Base-by-base conservation (phyloP, 176 grass and related monocot species). In the Oryza coarctata region DNA sequence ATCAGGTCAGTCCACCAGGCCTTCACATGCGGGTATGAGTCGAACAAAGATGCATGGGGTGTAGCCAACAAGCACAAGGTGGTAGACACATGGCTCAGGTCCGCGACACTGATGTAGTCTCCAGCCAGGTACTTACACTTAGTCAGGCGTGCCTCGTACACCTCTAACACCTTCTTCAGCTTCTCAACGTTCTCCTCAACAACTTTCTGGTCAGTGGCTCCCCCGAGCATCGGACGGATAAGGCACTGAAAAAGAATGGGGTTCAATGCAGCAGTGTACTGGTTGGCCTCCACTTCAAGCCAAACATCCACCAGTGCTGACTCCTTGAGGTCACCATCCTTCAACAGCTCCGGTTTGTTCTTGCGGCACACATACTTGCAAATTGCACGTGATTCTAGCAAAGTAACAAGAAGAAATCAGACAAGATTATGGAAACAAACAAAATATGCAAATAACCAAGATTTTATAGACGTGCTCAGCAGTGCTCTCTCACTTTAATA, bases 341-440 rank as follows among this genome's bases (percentile, higher is more conserved):
- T 79, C 62, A 94, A 73, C 32, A 94, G 86, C 31, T 91, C 89
- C 1, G 83, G 68, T 36, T 91, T 94, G 84, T 82, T 84, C 82
- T 94, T 91, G 44, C 81, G 86, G 62, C 74, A 76, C 41, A 68
- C 77, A 39, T 94, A 91, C 77, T 88, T 86, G 52, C 41, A 81
- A 55, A 94, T 91, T 40, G 92, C 86, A 26, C 87, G 84, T 0
- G 90, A 92, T 81, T 92, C 90, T 92, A n/a, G n/a, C n/a, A n/a
- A n/a, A n/a, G n/a, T n/a, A 6, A 23, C 8, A 71, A 7, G 29
- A 9, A 11, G 40, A 80, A 64, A 52, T 52, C 18, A 70, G n/a
- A 45, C 22, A 47, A 70, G n/a, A 43, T 36, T 66, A 57, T 30
- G 26, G 12, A n/a, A 66, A 68, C 28, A 35, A 73, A 65, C 3